Base-by-base conservation (phyloP, 768 basidiomycete species). In the Mycena olivaceomarginata region DNA sequence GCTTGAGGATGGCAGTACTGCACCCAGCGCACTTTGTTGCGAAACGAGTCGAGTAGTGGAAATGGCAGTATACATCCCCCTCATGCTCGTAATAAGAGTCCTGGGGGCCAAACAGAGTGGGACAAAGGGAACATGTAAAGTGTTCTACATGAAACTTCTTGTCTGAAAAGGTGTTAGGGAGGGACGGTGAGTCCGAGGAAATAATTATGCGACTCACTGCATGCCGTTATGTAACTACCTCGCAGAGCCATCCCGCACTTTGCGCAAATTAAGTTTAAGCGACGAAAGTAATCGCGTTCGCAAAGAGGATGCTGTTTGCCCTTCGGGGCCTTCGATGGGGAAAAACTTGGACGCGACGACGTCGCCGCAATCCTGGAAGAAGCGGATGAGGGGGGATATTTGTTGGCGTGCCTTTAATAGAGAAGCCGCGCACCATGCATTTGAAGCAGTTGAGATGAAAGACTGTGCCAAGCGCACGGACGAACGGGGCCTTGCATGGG, bases 131-230 rank as follows among this genome's bases (percentile, higher is more conserved):
- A 88, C 98, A 99, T 64, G 98, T 98, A 85, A 99, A 99, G 85
- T 99, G 98, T 87, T 99, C 98, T 80, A 99, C 98, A 85, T 99
- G 98, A 86, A 94, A 99, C 86, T 99, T 99, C 90, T 97, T 97
- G 89, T 95, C 98, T 99, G 85, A 7, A 82, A 76, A 79, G 51
- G 31, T 45, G 22, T 70, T 66, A 45, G 62, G 65, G 48, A 64
- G 73, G 64, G 67, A 77, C 43, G 53, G 67, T 2, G 37, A 70
- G 72, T 62, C 70, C 67, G 22, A 66, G 62, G 68, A 70, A 68
- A 63, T 31, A 62, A 64, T 53, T 48, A 39, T 63, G 75, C 22
- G 69, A 77, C 82, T 77, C 83, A 99, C 98, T 98, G 90, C 98
- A 98, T 57, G 98, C 98, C 57, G 98, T 99, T 88, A 99, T 99